Percentiles rank a stretch among this genome's conserved stretches.
These are phyloP conservation scores for Sordariomycetes sp. DNA, from an alignment of 2,329 filamentous ascomycete species.

Conservation along the genomic window DNA sequence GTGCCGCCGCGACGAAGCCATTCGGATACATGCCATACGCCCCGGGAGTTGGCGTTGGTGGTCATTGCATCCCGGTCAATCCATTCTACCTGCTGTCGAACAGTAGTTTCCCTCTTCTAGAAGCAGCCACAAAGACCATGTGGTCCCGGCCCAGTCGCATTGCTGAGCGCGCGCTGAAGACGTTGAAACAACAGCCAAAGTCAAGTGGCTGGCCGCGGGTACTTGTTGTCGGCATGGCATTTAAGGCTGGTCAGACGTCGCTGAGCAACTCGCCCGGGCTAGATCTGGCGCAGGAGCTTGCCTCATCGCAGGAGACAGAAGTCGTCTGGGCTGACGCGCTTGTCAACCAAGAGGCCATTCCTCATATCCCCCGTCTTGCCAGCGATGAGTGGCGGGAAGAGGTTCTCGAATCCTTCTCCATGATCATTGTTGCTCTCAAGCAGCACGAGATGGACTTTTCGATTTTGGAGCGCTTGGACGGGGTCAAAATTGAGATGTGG, in stretches of 20 bases:
- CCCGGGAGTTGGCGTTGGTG: constrained; percentile 41
- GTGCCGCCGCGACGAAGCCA: constrained; percentile 39
- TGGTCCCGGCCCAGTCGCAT: constrained; percentile 23
- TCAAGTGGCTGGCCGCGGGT: constrained; percentile 10
- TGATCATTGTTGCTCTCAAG: constrained; percentile 32
- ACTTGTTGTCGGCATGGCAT: constrained; percentile 37
- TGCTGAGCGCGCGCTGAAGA: constrained; percentile 2
- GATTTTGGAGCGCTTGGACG: constrained; percentile 22
- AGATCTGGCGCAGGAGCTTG: constrained; percentile 27
- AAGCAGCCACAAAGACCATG: constrained; percentile 33
- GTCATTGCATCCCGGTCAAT: constrained; percentile 48
- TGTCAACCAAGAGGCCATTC: constrained; percentile 29
- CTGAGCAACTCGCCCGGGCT: constrained; percentile 38
- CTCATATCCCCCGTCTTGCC: constrained; percentile 25
- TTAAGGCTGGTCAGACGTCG: constrained; percentile 38
- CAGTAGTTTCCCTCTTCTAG: constrained; percentile 34
- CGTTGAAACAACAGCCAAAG: neutral
- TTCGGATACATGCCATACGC: constrained; percentile 41
- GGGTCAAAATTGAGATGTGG: constrained; percentile 28
- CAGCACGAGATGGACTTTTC: constrained; percentile 31
- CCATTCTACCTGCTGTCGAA: constrained; percentile 42
- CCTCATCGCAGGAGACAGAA: constrained; percentile 25
- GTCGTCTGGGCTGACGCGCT: constrained; percentile 34
- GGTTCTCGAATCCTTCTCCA: constrained; percentile 27
- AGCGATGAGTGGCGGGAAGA: constrained; percentile 27